A percentile compares a stretch with the other conserved stretches of the same genome.
These are phyloP conservation scores for Pichia pseudocactophila DNA, from an alignment of 805 yeast genomes.

Conservation along the genomic window DNA sequence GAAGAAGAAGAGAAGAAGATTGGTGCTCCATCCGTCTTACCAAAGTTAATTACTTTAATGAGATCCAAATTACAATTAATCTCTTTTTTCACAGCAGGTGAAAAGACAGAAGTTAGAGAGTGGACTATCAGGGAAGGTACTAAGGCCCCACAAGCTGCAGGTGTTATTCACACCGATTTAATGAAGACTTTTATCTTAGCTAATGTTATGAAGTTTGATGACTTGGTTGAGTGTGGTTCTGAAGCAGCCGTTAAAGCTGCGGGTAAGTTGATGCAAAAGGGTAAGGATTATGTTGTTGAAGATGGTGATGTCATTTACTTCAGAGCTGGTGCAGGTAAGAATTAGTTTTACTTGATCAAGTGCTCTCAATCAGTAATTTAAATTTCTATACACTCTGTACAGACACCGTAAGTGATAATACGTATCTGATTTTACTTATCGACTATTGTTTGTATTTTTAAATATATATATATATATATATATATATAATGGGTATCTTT, in stretches of 20 bases:
- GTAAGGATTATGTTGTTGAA: conserved; percentile 70
- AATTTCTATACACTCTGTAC: not conserved
- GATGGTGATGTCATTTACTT: conserved; percentile 78
- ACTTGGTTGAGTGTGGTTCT: conserved; percentile 44
- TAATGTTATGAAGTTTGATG: conserved; percentile 60
- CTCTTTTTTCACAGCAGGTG: conserved; percentile 84
- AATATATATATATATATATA: too few species aligned
- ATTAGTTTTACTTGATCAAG: conserved; percentile 16
- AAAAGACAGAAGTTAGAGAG: conserved; percentile 66
- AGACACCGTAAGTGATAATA: too few species aligned
- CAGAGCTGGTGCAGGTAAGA: conserved; percentile 63
- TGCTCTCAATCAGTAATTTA: not conserved
- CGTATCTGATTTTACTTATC: too few species aligned
- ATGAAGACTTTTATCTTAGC: conserved; percentile 76
- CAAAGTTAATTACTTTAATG: conserved; percentile 57
- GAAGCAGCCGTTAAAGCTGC: conserved; percentile 42
- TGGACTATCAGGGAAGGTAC: conserved; percentile 78
- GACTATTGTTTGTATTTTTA: too few species aligned
- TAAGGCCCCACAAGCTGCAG: conserved; percentile 85
- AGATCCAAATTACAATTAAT: conserved; percentile 60
- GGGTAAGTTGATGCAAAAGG: conserved; percentile 57
- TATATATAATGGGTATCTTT: too few species aligned
- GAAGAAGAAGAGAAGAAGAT: conserved; percentile 28
- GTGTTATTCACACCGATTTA: conserved; percentile 78
- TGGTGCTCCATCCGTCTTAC: conserved; percentile 43